Conservation (phyloP, 768 basidiomycete genomes). For the Asterophora lycoperdoides region DNA sequence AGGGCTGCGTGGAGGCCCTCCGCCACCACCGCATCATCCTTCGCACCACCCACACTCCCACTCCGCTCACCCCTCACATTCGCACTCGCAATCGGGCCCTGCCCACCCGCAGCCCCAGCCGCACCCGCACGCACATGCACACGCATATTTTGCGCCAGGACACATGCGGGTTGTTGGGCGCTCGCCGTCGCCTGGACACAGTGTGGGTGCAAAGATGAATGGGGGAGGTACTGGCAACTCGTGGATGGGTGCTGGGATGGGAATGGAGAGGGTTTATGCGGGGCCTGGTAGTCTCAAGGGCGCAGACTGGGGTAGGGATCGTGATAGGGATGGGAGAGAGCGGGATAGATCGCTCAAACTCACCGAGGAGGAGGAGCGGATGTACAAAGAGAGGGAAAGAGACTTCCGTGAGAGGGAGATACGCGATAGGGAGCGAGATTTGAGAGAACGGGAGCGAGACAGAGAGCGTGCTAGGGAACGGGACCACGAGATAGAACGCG, state of each 20-base stretch:
- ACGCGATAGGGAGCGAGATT: conserved; percentile 16
- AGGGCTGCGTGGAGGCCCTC: not conserved
- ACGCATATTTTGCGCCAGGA: conserved; percentile 10
- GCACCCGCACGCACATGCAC: conserved; percentile 8
- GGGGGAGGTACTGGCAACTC: conserved; percentile 16
- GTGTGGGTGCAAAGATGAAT: conserved; percentile 24
- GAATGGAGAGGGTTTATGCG: conserved; percentile 22
- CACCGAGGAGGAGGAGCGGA: conserved; percentile 20
- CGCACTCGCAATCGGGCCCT: not conserved
- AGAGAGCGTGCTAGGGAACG: conserved; percentile 8
- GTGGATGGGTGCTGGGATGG: conserved; percentile 34
- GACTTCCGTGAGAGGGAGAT: conserved; percentile 26
- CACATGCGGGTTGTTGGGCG: conserved; percentile 21
- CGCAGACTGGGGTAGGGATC: conserved; percentile 17
- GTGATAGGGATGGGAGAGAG: too few relatives aligned
- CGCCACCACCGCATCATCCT: not conserved
- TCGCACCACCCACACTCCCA: not conserved
- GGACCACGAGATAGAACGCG: conserved; percentile 13
- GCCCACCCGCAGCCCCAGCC: too few relatives aligned
- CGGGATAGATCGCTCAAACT: conserved; percentile 8
- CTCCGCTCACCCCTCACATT: too few relatives aligned
- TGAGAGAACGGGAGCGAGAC: conserved; percentile 17
- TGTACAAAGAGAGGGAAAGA: conserved; percentile 16
- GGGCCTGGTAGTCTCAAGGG: conserved; percentile 13
- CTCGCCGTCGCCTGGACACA: conserved; percentile 37